A percentile compares a stretch with the other conserved stretches of the same genome.
Conservation (phyloP, 176 grass and related monocot genomes). For the Musa schizocarpa region DNA sequence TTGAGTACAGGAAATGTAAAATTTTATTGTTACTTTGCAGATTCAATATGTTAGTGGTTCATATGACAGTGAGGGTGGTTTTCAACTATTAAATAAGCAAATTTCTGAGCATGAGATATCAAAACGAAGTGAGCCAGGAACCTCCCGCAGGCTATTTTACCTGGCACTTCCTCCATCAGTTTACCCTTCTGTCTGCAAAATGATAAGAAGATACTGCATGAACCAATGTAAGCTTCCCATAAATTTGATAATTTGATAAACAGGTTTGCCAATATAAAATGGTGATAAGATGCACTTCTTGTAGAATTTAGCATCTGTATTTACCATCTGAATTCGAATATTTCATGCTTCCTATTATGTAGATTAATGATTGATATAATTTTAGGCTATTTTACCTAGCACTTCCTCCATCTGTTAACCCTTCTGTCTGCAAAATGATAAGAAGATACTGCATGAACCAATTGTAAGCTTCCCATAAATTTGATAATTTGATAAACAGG, state of each 20-base stretch:
- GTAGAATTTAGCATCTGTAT: not conserved
- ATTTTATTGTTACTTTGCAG: conserved; percentile 34
- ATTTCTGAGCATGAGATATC: conserved; percentile 64
- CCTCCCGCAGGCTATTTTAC: conserved; percentile 94
- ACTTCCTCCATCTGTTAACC: conserved; percentile 98
- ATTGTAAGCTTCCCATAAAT: conserved; percentile 32
- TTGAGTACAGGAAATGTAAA: not conserved
- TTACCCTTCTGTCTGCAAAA: conserved; percentile 99
- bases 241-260: not conserved
- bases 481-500: not conserved
- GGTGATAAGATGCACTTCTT: not conserved
- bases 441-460: conserved; percentile 81
- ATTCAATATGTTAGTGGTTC: conserved; percentile 98
- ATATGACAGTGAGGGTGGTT: conserved; percentile 78
- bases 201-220: conserved; percentile 91
- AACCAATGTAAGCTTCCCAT: conserved; percentile 47
- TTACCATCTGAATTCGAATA: not conserved
- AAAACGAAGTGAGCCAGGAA: conserved; percentile 54
- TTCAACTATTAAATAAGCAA: conserved; percentile 71
- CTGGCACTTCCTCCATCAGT: conserved; percentile 97
- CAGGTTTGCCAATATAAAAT: not conserved
- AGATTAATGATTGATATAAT: not conserved
- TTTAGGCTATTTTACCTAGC: conserved; percentile 91
- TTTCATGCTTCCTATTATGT: not conserved
- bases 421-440: conserved; percentile 99